Percentiles rank a stretch among this genome's conserved stretches.
These are phyloP conservation scores for Linnemannia exigua DNA, from an alignment of 192 early-diverging fungal species.

Conservation along the genomic window DNA sequence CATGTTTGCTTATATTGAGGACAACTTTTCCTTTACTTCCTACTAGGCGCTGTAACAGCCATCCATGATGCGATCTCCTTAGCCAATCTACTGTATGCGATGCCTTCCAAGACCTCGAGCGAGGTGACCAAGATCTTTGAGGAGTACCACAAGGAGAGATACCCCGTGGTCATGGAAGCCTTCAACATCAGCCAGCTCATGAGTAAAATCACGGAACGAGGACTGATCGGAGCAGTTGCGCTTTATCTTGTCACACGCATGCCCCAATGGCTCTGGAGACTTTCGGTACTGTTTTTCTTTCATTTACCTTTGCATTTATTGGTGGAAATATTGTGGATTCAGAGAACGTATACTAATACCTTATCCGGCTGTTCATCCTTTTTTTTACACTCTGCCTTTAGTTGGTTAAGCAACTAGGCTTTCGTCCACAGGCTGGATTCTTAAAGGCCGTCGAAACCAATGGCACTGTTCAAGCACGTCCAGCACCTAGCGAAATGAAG, in stretches of 20 bases:
- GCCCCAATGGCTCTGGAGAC: not conserved
- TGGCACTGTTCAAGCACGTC: not conserved
- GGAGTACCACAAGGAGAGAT: conserved; percentile 13
- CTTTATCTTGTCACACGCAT: not conserved
- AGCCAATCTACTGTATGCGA: not conserved
- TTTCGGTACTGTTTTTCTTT: too few relatives aligned
- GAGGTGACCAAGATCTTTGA: not conserved
- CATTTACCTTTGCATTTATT: too few relatives aligned
- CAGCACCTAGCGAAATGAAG: not conserved
- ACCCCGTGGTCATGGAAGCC: conserved; percentile 5
- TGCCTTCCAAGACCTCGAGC: not conserved
- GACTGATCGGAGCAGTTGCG: not conserved
- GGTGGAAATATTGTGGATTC: too few relatives aligned
- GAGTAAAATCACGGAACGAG: not conserved
- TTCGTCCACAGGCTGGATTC: not conserved
- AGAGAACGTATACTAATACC: too few relatives aligned
- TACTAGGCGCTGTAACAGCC: not conserved
- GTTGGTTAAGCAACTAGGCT: too few relatives aligned
- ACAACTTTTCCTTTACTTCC: too few relatives aligned
- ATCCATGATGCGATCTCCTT: conserved; percentile 15
- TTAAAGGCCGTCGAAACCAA: not conserved
- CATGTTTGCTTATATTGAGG: not conserved
- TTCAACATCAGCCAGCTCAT: conserved; percentile 13
- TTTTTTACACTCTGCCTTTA: too few relatives aligned
- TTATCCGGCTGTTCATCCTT: too few relatives aligned